phyloP scores from a whole-genome alignment of 805 yeast genomes.

The Hagleromyces aurorensis region DNA sequence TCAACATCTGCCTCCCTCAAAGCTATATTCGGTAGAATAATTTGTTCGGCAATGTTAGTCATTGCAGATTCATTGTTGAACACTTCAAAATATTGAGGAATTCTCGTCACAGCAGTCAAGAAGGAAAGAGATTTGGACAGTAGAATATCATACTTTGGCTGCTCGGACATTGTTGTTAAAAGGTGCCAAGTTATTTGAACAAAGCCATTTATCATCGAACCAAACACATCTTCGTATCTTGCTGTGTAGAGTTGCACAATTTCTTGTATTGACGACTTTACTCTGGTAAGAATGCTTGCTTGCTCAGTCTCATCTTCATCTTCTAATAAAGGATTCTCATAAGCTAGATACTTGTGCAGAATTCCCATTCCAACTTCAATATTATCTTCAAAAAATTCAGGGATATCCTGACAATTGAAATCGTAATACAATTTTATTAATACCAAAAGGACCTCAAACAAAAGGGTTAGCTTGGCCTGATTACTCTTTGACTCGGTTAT shows the following conservation, averaged over 20 bases:
- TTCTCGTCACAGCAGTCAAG: constrained; percentile 69
- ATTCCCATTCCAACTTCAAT: constrained; percentile 68
- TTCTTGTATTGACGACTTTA: constrained; percentile 79
- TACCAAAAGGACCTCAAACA: constrained; percentile 63
- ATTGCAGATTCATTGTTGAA: constrained; percentile 57
- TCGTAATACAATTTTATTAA: constrained; percentile 82
- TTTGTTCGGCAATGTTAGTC: constrained; percentile 69
- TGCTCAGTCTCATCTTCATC: constrained; percentile 54
- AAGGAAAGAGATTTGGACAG: constrained; percentile 76
- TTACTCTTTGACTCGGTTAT: constrained; percentile 43
- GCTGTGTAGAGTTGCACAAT: constrained; percentile 78
- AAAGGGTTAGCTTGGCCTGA: constrained; percentile 43
- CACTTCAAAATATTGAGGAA: constrained; percentile 57
- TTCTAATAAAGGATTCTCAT: constrained; percentile 45
- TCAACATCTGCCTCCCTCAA: constrained; percentile 87
- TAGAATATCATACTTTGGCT: constrained; percentile 75
- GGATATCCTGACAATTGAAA: constrained; percentile 94
- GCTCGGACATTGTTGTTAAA: constrained; percentile 54
- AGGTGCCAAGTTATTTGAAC: constrained; percentile 78
- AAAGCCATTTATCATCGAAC: constrained; percentile 65
- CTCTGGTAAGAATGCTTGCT: constrained; percentile 58
- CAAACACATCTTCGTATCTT: constrained; percentile 87
- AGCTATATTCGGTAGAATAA: constrained; percentile 81
- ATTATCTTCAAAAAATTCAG: constrained; percentile 95
- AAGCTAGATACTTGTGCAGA: constrained; percentile 71